Evolutionary conservation across 1,139 yeast genomes (phyloP).

Genomic region (Zhuliangozyma blackwelliae): DNA sequence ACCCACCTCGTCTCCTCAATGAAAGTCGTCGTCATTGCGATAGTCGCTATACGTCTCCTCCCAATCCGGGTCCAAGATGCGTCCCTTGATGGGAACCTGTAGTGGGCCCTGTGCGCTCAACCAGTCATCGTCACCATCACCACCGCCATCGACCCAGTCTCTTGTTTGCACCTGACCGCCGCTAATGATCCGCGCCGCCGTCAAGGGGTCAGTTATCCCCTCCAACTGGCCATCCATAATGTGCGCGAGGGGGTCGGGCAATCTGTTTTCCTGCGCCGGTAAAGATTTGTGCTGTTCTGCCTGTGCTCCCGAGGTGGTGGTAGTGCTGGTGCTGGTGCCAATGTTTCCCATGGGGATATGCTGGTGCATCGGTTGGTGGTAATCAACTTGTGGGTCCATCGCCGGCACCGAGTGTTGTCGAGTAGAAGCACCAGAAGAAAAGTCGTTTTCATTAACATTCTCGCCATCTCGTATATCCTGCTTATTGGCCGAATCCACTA

Average conservation of each 20-base stretch:
- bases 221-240: constrained; percentile 35
- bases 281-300: constrained; percentile 10
- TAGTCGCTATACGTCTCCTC: constrained; percentile 42
- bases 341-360: too few species aligned
- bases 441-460: neutral
- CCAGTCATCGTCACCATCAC: constrained; percentile 29
- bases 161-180: constrained; percentile 36
- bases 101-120: constrained; percentile 1
- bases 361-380: constrained; percentile 8
- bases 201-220: constrained; percentile 27
- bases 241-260: constrained; percentile 47
- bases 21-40: constrained; percentile 36
- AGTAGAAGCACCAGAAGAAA: neutral
- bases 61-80: constrained; percentile 25
- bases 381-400: constrained; percentile 2
- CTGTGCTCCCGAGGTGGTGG: neutral
- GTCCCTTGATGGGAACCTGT: constrained; percentile 5
- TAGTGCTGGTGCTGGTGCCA: neutral
- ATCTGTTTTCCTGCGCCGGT: constrained; percentile 14
- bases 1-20: constrained; percentile 7
- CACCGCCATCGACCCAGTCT: constrained; percentile 37
- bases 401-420: too few species aligned
- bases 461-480: constrained; percentile 9
- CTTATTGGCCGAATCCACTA: constrained; percentile 27
- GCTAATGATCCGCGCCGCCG: constrained; percentile 40